Evolutionary conservation across 1,139 yeast genomes (phyloP).

Genomic region (Pichia sp.): DNA sequence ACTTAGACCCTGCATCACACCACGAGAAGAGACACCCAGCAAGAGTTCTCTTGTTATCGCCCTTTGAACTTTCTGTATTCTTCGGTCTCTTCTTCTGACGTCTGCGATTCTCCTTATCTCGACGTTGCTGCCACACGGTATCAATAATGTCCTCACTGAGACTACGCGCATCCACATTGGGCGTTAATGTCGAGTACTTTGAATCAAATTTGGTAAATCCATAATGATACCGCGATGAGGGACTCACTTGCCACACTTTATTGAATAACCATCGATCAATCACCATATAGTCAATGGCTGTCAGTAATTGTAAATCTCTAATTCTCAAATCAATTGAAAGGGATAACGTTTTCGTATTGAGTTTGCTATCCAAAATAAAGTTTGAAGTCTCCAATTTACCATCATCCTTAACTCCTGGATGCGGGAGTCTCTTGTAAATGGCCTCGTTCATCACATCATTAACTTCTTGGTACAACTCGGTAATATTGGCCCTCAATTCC

Average conservation of each 20-base stretch:
- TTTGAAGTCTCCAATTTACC: too few species aligned
- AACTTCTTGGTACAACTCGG: not conserved
- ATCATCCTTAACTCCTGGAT: too few species aligned
- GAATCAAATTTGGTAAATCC: conserved; percentile 7
- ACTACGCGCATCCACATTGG: not conserved
- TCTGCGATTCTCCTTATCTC: too few species aligned
- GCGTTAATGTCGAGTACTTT: not conserved
- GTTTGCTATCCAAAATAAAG: too few species aligned
- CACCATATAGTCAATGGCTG: conserved; percentile 4
- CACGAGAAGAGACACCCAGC: too few species aligned
- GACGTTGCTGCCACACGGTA: too few species aligned
- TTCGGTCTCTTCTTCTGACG: too few species aligned
- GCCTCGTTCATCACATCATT: not conserved
- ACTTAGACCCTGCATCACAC: too few species aligned
- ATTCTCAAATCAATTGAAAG: not conserved
- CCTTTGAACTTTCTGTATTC: too few species aligned
- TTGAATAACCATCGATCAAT: conserved; percentile 8
- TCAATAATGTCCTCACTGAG: too few species aligned
- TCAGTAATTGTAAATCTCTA: not conserved
- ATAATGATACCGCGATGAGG: conserved; percentile 3
- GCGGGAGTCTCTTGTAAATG: too few species aligned
- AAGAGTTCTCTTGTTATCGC: too few species aligned
- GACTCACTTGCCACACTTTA: conserved; percentile 8
- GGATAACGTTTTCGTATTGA: not conserved
- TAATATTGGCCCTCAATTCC: not conserved